phyloP scores from a whole-genome alignment of 2,329 filamentous ascomycete species.

The Metarhizium anisopliae region DNA sequence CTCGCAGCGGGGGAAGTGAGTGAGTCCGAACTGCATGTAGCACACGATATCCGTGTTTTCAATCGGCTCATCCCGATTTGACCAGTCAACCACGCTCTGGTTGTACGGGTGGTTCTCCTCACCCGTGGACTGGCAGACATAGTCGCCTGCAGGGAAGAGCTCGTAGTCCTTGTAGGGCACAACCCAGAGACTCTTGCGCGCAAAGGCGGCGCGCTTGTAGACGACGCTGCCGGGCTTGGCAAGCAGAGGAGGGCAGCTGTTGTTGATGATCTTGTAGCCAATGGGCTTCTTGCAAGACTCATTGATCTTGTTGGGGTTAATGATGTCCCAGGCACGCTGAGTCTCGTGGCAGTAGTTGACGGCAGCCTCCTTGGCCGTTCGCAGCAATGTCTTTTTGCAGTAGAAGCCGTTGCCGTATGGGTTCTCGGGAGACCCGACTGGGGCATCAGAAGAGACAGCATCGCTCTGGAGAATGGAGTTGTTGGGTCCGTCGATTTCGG shows the following conservation, averaged over 20 bases:
- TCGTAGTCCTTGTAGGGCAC: conserved; percentile 33
- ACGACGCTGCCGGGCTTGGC: conserved; percentile 30
- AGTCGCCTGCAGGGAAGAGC: conserved; percentile 32
- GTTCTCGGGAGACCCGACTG: conserved; percentile 60
- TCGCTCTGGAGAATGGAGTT: conserved; percentile 66
- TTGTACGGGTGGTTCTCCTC: conserved; percentile 16
- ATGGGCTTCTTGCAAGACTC: conserved; percentile 31
- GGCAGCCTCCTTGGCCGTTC: conserved; percentile 13
- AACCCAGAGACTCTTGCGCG: conserved; percentile 32
- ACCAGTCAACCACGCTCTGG: conserved; percentile 34
- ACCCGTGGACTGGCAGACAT: conserved; percentile 36
- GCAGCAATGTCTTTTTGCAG: conserved; percentile 17
- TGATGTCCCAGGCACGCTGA: conserved; percentile 21
- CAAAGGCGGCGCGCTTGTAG: conserved; percentile 30
- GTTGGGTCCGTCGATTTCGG: conserved; percentile 51
- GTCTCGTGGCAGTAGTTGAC: conserved; percentile 19
- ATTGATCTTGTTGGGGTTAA: conserved; percentile 33
- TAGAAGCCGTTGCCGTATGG: conserved; percentile 68
- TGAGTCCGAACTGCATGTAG: conserved; percentile 44
- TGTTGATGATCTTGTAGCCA: conserved; percentile 36
- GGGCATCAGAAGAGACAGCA: conserved; percentile 49
- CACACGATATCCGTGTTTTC: conserved; percentile 42
- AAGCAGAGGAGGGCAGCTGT: conserved; percentile 37
- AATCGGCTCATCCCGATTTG: conserved; percentile 36
- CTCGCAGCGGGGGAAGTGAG: conserved; percentile 52